Evolutionary conservation across 2,329 filamentous ascomycete species (phyloP).

Genomic region (Lasiodiplodia gonubiensis): DNA sequence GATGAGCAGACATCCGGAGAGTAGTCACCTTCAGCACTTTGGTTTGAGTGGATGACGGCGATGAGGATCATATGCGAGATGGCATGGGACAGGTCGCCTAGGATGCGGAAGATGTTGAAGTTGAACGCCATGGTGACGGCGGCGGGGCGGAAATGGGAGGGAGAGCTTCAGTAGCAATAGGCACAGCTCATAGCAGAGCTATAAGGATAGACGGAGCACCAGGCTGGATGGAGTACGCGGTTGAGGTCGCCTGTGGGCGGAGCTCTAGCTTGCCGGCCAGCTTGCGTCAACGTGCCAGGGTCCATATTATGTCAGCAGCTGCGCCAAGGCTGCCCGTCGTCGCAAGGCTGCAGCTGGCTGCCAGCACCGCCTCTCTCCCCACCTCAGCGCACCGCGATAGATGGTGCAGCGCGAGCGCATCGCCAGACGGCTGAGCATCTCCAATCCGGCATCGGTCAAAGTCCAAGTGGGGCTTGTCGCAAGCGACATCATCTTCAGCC

Average conservation of each 20-base stretch:
- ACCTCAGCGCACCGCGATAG: not conserved
- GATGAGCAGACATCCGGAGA: constrained; percentile 7
- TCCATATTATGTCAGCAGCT: constrained; percentile 17
- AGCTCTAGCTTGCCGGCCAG: constrained; percentile 23
- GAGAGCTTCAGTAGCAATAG: constrained; percentile 23
- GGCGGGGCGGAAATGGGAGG: not conserved
- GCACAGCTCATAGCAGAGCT: constrained; percentile 18
- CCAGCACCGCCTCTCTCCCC: not conserved
- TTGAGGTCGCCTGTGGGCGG: constrained; percentile 10
- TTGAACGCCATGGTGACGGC: constrained; percentile 36
- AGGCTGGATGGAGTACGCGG: constrained; percentile 1
- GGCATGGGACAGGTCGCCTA: constrained; percentile 84
- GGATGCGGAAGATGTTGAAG: constrained; percentile 69
- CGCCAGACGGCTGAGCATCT: not conserved
- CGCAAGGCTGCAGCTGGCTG: not conserved
- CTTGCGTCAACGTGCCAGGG: constrained; percentile 22
- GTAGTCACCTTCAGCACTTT: constrained; percentile 75
- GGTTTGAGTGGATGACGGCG: constrained; percentile 86
- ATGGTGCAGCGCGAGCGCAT: not conserved
- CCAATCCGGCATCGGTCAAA: not conserved
- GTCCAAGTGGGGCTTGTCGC: not conserved
- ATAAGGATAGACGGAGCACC: constrained; percentile 1
- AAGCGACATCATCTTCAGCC: constrained; percentile 5
- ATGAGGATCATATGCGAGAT: constrained; percentile 89
- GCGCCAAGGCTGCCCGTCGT: not conserved